phyloP scores from a whole-genome alignment of 2,329 filamentous ascomycete genomes.

The Bipolaris victoriae region DNA sequence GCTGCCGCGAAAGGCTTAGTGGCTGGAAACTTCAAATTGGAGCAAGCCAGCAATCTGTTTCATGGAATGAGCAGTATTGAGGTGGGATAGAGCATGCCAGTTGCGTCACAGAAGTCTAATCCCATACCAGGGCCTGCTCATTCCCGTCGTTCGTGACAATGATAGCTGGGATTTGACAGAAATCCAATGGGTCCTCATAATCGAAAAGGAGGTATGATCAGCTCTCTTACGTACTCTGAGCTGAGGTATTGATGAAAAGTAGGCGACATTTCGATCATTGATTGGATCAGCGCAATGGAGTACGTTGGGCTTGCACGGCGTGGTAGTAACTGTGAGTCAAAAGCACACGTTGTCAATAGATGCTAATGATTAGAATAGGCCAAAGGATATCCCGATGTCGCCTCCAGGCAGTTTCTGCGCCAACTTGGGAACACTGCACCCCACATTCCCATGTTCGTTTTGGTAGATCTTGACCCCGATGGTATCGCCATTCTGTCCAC shows the following conservation, averaged over 20 bases:
- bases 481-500: constrained; percentile 75
- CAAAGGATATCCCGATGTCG: constrained; percentile 81
- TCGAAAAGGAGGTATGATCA: constrained; percentile 74
- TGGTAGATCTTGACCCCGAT: constrained; percentile 79
- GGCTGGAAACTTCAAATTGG: constrained; percentile 62
- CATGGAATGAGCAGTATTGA: constrained; percentile 52
- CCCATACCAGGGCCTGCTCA: constrained; percentile 63
- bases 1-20: constrained; percentile 77
- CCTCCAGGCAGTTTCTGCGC: constrained; percentile 69
- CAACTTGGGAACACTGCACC: constrained; percentile 44
- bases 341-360: background rate
- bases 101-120: background rate
- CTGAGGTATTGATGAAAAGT: constrained; percentile 19
- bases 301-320: constrained; percentile 59
- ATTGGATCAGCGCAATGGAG: constrained; percentile 63
- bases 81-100: constrained; percentile 28
- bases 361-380: constrained; percentile 58
- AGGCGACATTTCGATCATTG: constrained; percentile 79
- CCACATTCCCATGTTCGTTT: constrained; percentile 61
- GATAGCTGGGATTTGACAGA: constrained; percentile 57
- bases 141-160: constrained; percentile 63
- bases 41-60: constrained; percentile 54
- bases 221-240: background rate
- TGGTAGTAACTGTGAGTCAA: constrained; percentile 68
- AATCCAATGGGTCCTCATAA: constrained; percentile 70